Evolutionary conservation across 805 yeast genomes (phyloP), one percentile per base, ranked within the genome.

Genomic region (Sungouiella blattae): DNA sequence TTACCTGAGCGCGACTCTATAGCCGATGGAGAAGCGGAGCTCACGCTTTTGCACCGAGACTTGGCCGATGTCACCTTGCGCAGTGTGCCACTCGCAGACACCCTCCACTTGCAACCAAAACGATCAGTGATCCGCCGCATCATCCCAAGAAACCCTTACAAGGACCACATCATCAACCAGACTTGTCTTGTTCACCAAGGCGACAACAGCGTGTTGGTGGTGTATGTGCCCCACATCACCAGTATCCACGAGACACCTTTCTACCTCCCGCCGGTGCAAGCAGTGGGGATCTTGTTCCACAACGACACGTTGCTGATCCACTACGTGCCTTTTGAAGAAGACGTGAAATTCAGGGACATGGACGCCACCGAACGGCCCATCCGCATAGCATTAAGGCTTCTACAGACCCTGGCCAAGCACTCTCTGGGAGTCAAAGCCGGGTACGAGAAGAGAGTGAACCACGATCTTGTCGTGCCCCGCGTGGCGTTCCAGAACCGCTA

Each of bases 81-180:
- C 41, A 30, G 42, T 8, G 53, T 62, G 12, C 62, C 66, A 6
- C 47, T 62, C 21, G 30, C 29, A 3, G 23, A 17, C 13, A 24
- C 33, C 29, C 9, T 20, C 8, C 22, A 7, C 8, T 9, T 20
- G 8, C 22, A 9, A 9, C 8, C 9, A 9, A 33, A 46, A 20
- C 44, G 58, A 15, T 28, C 24, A 6, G 37, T 61, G 12, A 86
- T 87, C n/a, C 74, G 97, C 46, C 69, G 95, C 47, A 78, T 89
- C 23, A 74, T 89, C n/a, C 98, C 98, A 8, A 69, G 97, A 58
- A 89, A 89, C 52, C 95, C 96, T 0, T 79, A 77, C 53, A 83
- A 86, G 50, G 98, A 89, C 55, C 73, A 75, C 33, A 75, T 86
- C 16, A 78, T 88, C 42, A 85, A 86, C 54, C 98, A 91, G 58